A percentile compares a stretch with the other conserved stretches of the same genome.
Conservation (phyloP, 345 rosid species). For the Dipteronia dyeriana region DNA sequence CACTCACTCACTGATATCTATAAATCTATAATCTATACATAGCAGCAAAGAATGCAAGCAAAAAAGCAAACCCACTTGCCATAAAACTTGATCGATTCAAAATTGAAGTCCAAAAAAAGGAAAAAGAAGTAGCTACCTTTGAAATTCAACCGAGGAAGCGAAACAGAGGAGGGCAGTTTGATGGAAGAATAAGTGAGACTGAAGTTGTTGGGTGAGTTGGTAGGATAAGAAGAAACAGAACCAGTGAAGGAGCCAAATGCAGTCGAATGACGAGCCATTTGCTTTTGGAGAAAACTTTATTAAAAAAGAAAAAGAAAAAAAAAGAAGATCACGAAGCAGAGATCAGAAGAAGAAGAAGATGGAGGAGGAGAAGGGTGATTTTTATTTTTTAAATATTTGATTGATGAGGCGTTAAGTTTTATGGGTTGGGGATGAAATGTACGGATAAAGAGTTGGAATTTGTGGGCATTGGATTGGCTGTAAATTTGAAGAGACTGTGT, state of each 20-base stretch:
- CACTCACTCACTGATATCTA: background rate
- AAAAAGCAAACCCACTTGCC: background rate
- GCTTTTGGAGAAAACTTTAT: too few species aligned
- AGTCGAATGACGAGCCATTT: slow-evolving; percentile 43
- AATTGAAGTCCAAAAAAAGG: background rate
- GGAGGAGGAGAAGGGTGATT: background rate
- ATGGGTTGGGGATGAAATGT: background rate
- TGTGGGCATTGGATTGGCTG: background rate
- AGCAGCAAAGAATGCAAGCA: background rate
- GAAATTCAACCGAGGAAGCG: slow-evolving; percentile 23
- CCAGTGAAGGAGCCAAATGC: slow-evolving; percentile 31
- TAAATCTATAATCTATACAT: background rate
- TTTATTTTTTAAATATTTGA: background rate
- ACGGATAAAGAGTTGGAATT: background rate
- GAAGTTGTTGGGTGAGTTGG: slow-evolving; percentile 13
- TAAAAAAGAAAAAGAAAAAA: too few species aligned
- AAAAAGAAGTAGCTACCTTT: slow-evolving; percentile 21
- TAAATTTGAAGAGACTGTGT: background rate
- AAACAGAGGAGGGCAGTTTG: slow-evolving; percentile 27
- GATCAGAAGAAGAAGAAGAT: background rate
- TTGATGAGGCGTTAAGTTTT: slow-evolving; percentile 4
- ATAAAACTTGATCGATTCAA: background rate
- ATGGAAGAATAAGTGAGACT: slow-evolving; percentile 19
- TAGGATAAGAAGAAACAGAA: slow-evolving; percentile 20
- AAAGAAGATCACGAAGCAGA: background rate